phyloP scores from a whole-genome alignment of 495 filamentous ascomycete species.

The Hypoxylon lienhwacheense region DNA sequence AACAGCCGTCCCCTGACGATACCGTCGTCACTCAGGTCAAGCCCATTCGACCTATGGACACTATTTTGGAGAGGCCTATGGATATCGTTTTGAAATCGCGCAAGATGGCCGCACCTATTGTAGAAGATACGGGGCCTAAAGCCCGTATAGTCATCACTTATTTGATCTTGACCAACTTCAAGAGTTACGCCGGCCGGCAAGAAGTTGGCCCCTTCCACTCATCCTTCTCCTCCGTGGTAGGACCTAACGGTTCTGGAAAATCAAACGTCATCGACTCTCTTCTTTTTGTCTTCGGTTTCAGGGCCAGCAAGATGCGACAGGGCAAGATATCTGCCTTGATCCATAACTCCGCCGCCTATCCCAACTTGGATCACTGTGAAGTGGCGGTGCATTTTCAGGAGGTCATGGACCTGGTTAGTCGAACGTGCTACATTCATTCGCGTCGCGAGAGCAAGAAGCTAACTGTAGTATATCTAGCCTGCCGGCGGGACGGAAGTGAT shows the following conservation, averaged over 20 bases:
- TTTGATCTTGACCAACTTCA: slow-evolving; percentile 90
- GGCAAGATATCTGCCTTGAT: slow-evolving; percentile 98
- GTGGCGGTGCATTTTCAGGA: slow-evolving; percentile 95
- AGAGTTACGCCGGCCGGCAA: slow-evolving; percentile 94
- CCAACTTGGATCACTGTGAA: slow-evolving; percentile 85
- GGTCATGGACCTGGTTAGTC: slow-evolving; percentile 72
- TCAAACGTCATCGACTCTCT: slow-evolving; percentile 98
- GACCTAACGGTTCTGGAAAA: slow-evolving; percentile 96
- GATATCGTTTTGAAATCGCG: slow-evolving; percentile 92
- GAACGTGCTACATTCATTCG: neutral
- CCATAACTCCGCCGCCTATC: slow-evolving; percentile 87
- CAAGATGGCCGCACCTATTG: slow-evolving; percentile 62
- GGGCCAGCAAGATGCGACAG: slow-evolving; percentile 98
- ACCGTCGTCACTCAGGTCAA: slow-evolving; percentile 54
- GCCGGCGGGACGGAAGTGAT: slow-evolving; percentile 72
- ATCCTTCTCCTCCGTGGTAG: slow-evolving; percentile 98
- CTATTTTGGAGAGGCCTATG: slow-evolving; percentile 83
- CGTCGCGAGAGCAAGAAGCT: slow-evolving; percentile 3
- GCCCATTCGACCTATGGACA: slow-evolving; percentile 71
- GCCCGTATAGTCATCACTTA: slow-evolving; percentile 88
- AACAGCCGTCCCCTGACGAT: slow-evolving; percentile 34
- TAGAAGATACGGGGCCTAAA: slow-evolving; percentile 74
- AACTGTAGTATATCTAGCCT: slow-evolving; percentile 46
- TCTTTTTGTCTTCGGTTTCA: slow-evolving; percentile 96
- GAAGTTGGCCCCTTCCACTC: slow-evolving; percentile 95